Base-by-base conservation (phyloP, 2,329 filamentous ascomycete species). In the Bertia moriformis region DNA sequence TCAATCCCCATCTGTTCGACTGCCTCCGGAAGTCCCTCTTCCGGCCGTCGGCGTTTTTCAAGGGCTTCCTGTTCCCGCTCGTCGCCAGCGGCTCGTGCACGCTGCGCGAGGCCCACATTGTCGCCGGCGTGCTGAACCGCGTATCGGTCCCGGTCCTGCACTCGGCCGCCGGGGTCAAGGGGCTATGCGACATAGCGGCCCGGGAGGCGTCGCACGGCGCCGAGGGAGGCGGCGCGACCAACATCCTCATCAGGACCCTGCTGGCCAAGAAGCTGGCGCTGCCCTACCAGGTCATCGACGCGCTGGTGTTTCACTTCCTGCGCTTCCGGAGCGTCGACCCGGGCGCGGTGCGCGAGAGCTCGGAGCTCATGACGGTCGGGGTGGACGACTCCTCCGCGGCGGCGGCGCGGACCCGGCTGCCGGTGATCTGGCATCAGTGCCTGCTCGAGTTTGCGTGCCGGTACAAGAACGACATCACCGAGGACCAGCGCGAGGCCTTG, bases 231-330 rank as follows among this genome's bases (percentile, higher is more conserved):
- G 89, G 89, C 37, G 83, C 88, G 3, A 91, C 88, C 44, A 96
- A 95, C 60, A 82, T 94, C 49, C 93, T 98, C 60, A 93, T 98
- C 62, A 85, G 85, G 53, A 78, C 85, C 1, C 71, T 98, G 27
- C 66, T 98, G 3, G 89, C 95, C 60, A 98, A 98, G 71, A 93
- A 93, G 55, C 96, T 98, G 50, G 91, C 91, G 0, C 67, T 98
- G 10, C 91, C 89, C 0, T 95, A 83, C 63, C 89, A 93, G 59
- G 89, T 94, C 40, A 78, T 98, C 38, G 91, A 98, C 50, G 81
- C 87, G 2, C 66, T 96, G 2, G 91, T 98, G 7, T 96, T 96
- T 65, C 89, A 98, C 59, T 98, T 98, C 59, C 59, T 96, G 44
- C 81, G 91, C 14, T 95, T 94, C 65, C 73, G 84, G 22, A 82